phyloP scores from a whole-genome alignment of 73 alveolate genomes.

The Paramecium octaurelia region DNA sequence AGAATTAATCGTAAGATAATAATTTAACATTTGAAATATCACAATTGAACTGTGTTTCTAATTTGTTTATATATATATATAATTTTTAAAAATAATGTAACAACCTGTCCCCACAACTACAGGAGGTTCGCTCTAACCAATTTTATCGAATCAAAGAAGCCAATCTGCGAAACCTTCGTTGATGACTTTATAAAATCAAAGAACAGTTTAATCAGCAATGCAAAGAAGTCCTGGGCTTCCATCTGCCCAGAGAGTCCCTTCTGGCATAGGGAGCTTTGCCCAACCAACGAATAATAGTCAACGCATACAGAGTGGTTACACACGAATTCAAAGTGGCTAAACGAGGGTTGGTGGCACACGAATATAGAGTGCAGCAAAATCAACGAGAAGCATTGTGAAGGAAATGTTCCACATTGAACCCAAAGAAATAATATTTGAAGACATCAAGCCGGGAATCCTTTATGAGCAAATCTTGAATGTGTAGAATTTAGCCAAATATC shows the following conservation, averaged over 20 bases:
- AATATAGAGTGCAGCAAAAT: conserved; percentile 7
- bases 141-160: conserved; percentile 10
- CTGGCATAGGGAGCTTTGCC: neutral
- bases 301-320: neutral
- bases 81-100: neutral
- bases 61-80: neutral
- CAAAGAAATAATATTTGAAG: conserved; percentile 36
- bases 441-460: conserved; percentile 82
- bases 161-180: conserved; percentile 26
- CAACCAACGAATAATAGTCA: neutral
- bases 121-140: neutral
- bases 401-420: conserved; percentile 1
- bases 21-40: neutral
- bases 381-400: conserved; percentile 3
- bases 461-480: conserved; percentile 88
- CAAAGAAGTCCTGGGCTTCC: neutral
- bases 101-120: conserved; percentile 12
- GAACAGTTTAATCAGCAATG: conserved; percentile 10
- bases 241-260: neutral
- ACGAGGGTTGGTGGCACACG: conserved; percentile 14
- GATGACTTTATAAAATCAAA: neutral
- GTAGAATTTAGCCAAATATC: conserved; percentile 80
- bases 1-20: neutral
- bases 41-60: neutral
- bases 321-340: neutral